Base-by-base conservation (phyloP, 768 basidiomycete species). In the Mycena polygramma region DNA sequence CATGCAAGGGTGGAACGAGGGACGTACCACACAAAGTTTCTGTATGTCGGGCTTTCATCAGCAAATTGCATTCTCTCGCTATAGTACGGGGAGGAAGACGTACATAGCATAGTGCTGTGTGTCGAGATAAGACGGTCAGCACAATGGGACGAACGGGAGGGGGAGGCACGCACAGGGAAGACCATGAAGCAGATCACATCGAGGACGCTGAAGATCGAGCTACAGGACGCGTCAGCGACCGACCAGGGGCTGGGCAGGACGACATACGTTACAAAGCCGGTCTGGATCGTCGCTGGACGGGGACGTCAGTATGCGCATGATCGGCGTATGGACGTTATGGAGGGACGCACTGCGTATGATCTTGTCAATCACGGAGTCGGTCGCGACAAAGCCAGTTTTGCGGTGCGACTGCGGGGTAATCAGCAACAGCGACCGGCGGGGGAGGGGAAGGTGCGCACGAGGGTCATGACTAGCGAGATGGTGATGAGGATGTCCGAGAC, bases 401-500 rank as follows among this genome's bases (percentile, higher is more conserved):
- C 81, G 70, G 55, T 75, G 78, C 2, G 76, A 77, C 87, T 88
- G 63, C 26, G 37, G 24, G 41, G 3, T 15, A 41, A 7, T 41
- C 41, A 41, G 41, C 41, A 15, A 41, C 15, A 15, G 41, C 15
- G 41, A 41, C 41, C 30, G 30, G 41, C 3, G 41, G 2, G 41
- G 41, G 8, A 41, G 15, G 41, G 41, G 41, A 15, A 15, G 41
- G 41, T 10, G 41, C 41, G 41, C 68, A 87, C 88, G 77, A 89
- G 75, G 45, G 80, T 83, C 57, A 79, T 73, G 9, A 84, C 83
- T 8, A 89, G 79, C 1, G 81, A 70, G 0, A 75, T 63, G 1
- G 89, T 84, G 57, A 90, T 89, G 13, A 87, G 70, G 10, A 85
- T 71, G 73, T 89, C 89, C 14, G 83, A 82, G 14, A 81, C 76